Percentiles rank a stretch among this genome's conserved stretches.
Evolutionary conservation across 495 filamentous ascomycete genomes (phyloP).

Genomic region (Penicillium longicatenatum): DNA sequence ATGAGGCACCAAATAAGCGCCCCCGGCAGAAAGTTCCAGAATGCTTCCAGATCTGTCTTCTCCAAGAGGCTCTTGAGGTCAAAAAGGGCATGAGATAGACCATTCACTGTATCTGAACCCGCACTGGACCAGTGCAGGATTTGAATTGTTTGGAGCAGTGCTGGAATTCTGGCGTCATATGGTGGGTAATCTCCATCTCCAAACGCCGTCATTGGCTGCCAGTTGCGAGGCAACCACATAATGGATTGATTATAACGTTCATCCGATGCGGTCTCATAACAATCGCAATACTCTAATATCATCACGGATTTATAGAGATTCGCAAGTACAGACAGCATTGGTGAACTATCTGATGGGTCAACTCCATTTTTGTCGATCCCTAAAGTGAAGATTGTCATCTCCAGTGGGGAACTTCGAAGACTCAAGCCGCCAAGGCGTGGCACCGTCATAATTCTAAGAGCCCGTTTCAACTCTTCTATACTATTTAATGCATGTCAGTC

Average conservation of each 20-base stretch:
- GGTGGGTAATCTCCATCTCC: neutral
- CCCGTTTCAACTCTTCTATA: neutral
- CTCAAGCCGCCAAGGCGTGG: neutral
- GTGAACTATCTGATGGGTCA: neutral
- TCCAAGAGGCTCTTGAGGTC: constrained; percentile 17
- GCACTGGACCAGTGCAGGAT: constrained; percentile 4
- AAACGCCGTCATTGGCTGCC: neutral
- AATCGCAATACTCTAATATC: neutral
- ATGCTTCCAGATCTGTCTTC: constrained; percentile 14
- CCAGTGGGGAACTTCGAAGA: neutral
- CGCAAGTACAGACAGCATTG: neutral
- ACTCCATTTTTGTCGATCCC: neutral
- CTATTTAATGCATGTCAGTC: neutral
- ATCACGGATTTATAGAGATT: neutral
- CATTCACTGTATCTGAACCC: neutral
- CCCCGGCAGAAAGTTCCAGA: constrained; percentile 16
- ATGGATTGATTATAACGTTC: neutral
- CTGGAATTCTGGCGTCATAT: constrained; percentile 10
- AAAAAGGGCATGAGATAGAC: neutral
- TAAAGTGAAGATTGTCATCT: neutral
- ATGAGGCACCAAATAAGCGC: constrained; percentile 27
- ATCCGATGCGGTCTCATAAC: neutral
- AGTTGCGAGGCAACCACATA: neutral
- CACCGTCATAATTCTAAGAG: neutral
- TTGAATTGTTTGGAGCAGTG: constrained; percentile 2